A percentile compares a stretch with the other conserved stretches of the same genome.
Conservation (phyloP, 257 asterid species). For the Penstemon eatonii region DNA sequence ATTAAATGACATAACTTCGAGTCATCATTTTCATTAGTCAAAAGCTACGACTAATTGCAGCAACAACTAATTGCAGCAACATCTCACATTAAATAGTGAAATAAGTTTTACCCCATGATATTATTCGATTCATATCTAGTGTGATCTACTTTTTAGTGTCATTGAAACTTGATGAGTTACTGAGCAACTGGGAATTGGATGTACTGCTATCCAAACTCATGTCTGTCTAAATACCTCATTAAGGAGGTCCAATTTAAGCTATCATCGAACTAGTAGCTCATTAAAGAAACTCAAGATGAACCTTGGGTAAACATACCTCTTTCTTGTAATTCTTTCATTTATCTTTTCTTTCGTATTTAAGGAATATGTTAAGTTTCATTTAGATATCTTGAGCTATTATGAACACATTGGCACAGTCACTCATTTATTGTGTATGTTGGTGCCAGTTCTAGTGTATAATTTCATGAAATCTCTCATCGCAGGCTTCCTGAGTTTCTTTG, state of each 20-base stretch:
- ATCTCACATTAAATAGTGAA: conserved; percentile 11
- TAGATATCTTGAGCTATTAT: no score
- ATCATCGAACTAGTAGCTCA: conserved; percentile 3
- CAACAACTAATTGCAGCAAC: conserved; percentile 1
- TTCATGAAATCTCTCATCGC: no score
- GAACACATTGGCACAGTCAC: no score
- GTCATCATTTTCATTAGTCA: background rate
- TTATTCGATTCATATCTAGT: background rate
- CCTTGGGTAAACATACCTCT: background rate
- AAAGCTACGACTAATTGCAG: conserved; percentile 4
- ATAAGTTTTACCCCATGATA: background rate
- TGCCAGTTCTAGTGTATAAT: no score
- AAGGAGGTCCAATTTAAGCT: background rate
- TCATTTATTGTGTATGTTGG: no score
- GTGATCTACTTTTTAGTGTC: background rate
- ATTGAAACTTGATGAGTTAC: conserved; percentile 1
- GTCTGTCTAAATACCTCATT: background rate
- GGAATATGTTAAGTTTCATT: no score
- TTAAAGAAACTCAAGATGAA: background rate
- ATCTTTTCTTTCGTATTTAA: no score
- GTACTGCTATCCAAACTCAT: conserved; percentile 11
- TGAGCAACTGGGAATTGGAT: conserved; percentile 8
- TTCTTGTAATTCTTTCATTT: no score
- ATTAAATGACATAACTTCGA: background rate
- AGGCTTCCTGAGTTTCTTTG: no score